phyloP scores from a whole-genome alignment of 2,329 filamentous ascomycete genomes.

The Mycosphaerella arachidis region DNA sequence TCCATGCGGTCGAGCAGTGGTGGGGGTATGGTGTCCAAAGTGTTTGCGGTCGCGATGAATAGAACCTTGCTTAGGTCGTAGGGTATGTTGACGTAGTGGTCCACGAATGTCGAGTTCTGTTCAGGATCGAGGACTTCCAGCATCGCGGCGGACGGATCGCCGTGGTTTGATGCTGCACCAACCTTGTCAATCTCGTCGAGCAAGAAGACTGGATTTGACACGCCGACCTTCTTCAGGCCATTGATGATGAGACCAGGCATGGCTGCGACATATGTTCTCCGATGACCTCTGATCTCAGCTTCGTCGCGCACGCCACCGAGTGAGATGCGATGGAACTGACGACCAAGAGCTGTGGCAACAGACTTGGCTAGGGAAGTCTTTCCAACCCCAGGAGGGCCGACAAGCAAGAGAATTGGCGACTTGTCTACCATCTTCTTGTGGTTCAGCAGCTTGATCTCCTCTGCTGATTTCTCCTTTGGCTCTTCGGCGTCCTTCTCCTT shows the following conservation, averaged over 20 bases:
- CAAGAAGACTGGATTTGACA: conserved; percentile 90
- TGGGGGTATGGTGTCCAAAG: conserved; percentile 88
- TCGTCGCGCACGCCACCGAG: conserved; percentile 93
- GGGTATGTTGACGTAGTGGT: conserved; percentile 94
- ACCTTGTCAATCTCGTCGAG: conserved; percentile 99
- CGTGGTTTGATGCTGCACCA: conserved; percentile 83
- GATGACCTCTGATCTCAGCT: conserved; percentile 91
- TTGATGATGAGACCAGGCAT: conserved; percentile 96
- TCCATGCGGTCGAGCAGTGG: conserved; percentile 96
- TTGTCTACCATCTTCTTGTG: conserved; percentile 86
- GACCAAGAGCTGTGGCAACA: conserved; percentile 82
- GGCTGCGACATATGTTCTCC: conserved; percentile 94
- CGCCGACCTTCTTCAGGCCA: conserved; percentile 89
- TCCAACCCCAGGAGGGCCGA: conserved; percentile 88
- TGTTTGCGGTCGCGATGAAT: conserved; percentile 96
- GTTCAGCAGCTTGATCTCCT: conserved; percentile 71
- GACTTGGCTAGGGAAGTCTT: conserved; percentile 95
- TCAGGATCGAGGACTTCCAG: conserved; percentile 95
- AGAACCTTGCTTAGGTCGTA: conserved; percentile 94
- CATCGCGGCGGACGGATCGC: conserved; percentile 95
- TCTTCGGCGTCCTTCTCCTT: conserved; percentile 23
- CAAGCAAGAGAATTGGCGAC: conserved; percentile 88
- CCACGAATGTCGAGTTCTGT: conserved; percentile 90
- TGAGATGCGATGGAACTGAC: conserved; percentile 96
- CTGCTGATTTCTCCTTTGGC: conserved; percentile 41